Evolutionary conservation across 2,329 filamentous ascomycete genomes (phyloP).

Genomic region (Pseudogymnoascus sp.): DNA sequence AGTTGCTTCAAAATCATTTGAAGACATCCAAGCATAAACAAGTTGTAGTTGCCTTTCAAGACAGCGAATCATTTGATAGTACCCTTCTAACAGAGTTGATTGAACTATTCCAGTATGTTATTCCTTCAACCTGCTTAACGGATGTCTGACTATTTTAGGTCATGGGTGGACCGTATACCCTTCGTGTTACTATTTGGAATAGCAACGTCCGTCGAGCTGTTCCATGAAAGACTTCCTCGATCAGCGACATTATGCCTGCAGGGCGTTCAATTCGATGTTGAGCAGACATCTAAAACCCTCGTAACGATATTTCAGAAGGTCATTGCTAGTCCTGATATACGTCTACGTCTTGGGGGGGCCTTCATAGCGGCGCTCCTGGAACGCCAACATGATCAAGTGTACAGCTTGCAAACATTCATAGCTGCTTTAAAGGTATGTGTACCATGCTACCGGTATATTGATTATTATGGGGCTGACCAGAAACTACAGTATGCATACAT

Average conservation of each 20-base stretch:
- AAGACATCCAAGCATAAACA: conserved; percentile 46
- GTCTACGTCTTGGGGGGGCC: conserved; percentile 55
- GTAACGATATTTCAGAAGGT: conserved; percentile 64
- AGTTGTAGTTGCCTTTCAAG: conserved; percentile 68
- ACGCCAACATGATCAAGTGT: conserved; percentile 69
- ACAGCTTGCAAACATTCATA: conserved; percentile 66
- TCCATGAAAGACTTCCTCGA: conserved; percentile 66
- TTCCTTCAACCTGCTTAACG: neutral
- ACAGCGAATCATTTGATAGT: conserved; percentile 75
- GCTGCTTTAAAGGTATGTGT: conserved; percentile 56
- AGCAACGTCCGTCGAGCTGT: conserved; percentile 72
- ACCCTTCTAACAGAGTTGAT: conserved; percentile 65
- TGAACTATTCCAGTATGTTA: conserved; percentile 55
- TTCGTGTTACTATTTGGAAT: conserved; percentile 74
- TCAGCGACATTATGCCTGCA: conserved; percentile 59
- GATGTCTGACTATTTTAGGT: conserved; percentile 30
- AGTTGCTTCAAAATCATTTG: conserved; percentile 57
- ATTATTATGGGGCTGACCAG: conserved; percentile 14
- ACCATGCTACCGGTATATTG: neutral
- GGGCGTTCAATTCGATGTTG: conserved; percentile 70
- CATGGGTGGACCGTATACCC: conserved; percentile 68
- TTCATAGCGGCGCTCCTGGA: conserved; percentile 59
- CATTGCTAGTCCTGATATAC: conserved; percentile 49
- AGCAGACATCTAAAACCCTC: conserved; percentile 62
- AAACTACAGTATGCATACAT: conserved; percentile 66